Evolutionary conservation across 257 asterid species (phyloP).

Genomic region (Anisodus tanguticus): DNA sequence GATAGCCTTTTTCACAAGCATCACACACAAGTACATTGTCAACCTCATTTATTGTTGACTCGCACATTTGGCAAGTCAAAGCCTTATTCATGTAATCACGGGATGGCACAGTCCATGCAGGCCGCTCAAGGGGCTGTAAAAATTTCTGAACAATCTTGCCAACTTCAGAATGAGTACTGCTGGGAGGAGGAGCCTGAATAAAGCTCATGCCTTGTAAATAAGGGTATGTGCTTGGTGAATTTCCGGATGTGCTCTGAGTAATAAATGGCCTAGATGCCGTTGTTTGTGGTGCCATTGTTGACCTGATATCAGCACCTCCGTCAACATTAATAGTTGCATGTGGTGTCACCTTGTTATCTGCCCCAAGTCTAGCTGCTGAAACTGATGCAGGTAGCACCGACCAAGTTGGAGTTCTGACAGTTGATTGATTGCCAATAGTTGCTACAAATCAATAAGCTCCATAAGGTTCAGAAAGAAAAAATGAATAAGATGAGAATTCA

Average conservation of each 20-base stretch:
- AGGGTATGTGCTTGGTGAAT: constrained; percentile 39
- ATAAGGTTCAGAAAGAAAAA: constrained; percentile 41
- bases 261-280: constrained; percentile 50
- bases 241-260: constrained; percentile 57
- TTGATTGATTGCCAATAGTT: constrained; percentile 53
- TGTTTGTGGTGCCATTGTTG: constrained; percentile 55
- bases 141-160: constrained; percentile 79
- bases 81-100: constrained; percentile 87
- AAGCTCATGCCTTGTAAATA: constrained; percentile 54
- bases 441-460: constrained; percentile 41
- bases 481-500: constrained; percentile 18
- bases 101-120: constrained; percentile 86
- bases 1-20: constrained; percentile 95
- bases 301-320: constrained; percentile 56
- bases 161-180: constrained; percentile 74
- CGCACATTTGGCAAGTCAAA: constrained; percentile 79
- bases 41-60: constrained; percentile 54
- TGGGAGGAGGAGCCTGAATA: constrained; percentile 48
- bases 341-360: constrained; percentile 56
- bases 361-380: constrained; percentile 52
- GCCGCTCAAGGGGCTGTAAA: constrained; percentile 64
- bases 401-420: constrained; percentile 73
- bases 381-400: constrained; percentile 65
- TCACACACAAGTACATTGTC: constrained; percentile 86
- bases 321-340: constrained; percentile 59